These are phyloP conservation scores for Colletotrichum chlorophyti DNA, from an alignment of 2,329 filamentous ascomycete genomes.

Conservation along the genomic window DNA sequence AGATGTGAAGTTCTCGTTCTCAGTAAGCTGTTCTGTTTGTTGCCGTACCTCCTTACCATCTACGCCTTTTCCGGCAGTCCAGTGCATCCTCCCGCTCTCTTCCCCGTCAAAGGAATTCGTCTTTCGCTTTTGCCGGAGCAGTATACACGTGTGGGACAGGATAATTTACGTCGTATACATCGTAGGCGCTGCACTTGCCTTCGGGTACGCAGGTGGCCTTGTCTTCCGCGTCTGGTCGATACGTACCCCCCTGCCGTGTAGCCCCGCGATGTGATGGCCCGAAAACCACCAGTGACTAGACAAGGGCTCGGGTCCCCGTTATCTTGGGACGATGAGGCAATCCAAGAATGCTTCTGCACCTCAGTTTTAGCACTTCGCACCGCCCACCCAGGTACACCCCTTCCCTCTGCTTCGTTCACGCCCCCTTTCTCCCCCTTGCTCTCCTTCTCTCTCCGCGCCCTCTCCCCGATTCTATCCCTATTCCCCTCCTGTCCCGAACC, in stretches of 20 bases:
- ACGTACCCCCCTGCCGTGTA: neutral
- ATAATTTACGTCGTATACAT: too few relatives aligned
- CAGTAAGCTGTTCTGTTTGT: too few relatives aligned
- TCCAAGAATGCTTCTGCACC: conserved; percentile 8
- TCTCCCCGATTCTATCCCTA: conserved; percentile 13
- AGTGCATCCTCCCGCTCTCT: too few relatives aligned
- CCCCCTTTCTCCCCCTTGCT: neutral
- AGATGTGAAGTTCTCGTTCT: too few relatives aligned
- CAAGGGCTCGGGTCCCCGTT: conserved; percentile 14
- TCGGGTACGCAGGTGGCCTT: too few relatives aligned
- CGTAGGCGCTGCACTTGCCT: too few relatives aligned
- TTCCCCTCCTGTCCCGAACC: conserved; percentile 23
- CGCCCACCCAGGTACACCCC: neutral
- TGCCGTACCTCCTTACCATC: neutral
- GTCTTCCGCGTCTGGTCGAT: too few relatives aligned
- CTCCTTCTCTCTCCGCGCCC: too few relatives aligned
- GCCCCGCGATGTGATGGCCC: conserved; percentile 9
- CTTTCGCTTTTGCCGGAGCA: too few relatives aligned
- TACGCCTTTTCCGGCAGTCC: conserved; percentile 5
- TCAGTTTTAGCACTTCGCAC: conserved; percentile 2
- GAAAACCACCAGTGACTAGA: neutral
- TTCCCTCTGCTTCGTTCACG: neutral
- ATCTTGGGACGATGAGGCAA: conserved; percentile 28
- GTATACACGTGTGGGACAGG: too few relatives aligned
- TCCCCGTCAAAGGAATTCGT: too few relatives aligned